phyloP scores from a whole-genome alignment of 495 filamentous ascomycete genomes.

The Astrocystis sublimbata region DNA sequence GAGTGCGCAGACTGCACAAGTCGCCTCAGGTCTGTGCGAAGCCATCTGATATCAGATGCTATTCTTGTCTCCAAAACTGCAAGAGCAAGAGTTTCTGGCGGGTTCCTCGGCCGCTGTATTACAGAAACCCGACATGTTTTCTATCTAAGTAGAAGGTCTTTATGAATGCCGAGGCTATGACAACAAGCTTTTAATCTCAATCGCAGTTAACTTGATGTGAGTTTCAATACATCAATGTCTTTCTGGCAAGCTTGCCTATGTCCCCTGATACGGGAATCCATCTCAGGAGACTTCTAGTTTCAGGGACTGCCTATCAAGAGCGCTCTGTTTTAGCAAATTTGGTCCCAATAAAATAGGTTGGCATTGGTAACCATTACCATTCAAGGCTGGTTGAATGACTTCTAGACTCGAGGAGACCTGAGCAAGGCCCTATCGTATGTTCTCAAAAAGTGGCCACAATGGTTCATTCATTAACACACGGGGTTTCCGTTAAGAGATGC shows the following conservation, averaged over 20 bases:
- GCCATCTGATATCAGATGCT: constrained; percentile 3
- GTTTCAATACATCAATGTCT: background rate
- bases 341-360: background rate
- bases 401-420: constrained; percentile 11
- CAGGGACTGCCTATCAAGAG: too few species aligned
- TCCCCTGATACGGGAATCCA: background rate
- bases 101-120: constrained; percentile 17
- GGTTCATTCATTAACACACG: constrained; percentile 5
- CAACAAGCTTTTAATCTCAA: too few species aligned
- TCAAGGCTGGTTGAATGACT: background rate
- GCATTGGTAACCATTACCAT: background rate
- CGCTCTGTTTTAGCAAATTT: background rate
- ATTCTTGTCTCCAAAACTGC: constrained; percentile 22
- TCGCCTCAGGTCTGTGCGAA: constrained; percentile 12
- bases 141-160: too few species aligned
- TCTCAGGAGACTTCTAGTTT: background rate
- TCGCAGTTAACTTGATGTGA: too few species aligned
- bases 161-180: constrained; percentile 3
- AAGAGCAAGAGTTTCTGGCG: background rate
- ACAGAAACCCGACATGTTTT: background rate
- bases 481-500: background rate
- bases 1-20: constrained; percentile 18
- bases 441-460: constrained; percentile 7
- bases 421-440: background rate
- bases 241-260: background rate